Evolutionary conservation across 495 filamentous ascomycete genomes (phyloP).

Genomic region (Articulospora tetracladia): DNA sequence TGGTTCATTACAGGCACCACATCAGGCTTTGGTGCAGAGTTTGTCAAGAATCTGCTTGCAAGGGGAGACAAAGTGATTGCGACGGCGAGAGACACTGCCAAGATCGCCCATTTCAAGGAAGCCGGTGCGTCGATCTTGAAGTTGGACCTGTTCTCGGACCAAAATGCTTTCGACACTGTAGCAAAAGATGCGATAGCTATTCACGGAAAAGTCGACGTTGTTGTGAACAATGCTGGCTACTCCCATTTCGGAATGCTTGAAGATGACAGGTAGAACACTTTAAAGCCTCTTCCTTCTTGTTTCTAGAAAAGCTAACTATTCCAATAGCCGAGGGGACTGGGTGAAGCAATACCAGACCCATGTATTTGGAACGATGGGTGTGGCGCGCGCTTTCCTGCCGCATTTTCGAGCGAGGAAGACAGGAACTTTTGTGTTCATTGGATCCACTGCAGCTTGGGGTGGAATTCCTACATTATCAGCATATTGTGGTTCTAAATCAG

Average conservation of each 20-base stretch:
- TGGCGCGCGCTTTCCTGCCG: conserved; percentile 43
- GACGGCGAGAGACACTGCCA: conserved; percentile 40
- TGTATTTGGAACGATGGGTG: conserved; percentile 44
- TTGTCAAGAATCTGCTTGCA: conserved; percentile 38
- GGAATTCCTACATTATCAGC: conserved; percentile 33
- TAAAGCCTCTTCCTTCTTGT: not conserved
- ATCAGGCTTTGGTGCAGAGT: conserved; percentile 43
- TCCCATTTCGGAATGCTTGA: conserved; percentile 35
- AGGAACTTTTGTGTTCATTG: conserved; percentile 36
- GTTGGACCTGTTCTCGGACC: conserved; percentile 41
- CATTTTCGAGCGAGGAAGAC: conserved; percentile 38
- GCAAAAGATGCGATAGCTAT: conserved; percentile 37
- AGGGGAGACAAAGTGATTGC: conserved; percentile 55
- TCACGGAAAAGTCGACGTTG: conserved; percentile 43
- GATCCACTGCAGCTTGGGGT: conserved; percentile 38
- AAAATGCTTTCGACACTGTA: conserved; percentile 29
- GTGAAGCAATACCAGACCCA: conserved; percentile 40
- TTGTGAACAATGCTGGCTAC: conserved; percentile 52
- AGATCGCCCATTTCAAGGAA: conserved; percentile 36
- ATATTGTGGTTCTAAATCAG: conserved; percentile 52
- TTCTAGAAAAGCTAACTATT: not conserved
- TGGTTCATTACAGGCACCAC: conserved; percentile 44
- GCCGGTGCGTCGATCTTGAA: conserved; percentile 37
- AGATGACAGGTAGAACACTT: conserved; percentile 36
- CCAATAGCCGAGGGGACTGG: conserved; percentile 29